These are phyloP conservation scores for Laetiporus sulphureus DNA, from an alignment of 1,284 basidiomycete genomes.

Conservation along the genomic window DNA sequence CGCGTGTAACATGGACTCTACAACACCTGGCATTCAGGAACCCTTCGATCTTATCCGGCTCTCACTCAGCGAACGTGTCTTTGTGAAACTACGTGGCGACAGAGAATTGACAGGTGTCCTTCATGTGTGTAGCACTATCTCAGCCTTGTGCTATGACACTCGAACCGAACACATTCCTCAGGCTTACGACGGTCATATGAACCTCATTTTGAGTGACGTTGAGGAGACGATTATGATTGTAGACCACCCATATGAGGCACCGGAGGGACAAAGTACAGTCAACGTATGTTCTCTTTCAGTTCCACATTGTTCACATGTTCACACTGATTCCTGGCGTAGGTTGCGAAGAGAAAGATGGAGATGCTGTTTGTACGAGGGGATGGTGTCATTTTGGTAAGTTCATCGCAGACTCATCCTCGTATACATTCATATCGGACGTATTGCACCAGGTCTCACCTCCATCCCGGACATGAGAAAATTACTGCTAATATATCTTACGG, in stretches of 20 bases:
- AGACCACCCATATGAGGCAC: constrained; percentile 55
- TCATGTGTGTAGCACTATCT: constrained; percentile 57
- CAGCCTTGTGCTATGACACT: constrained; percentile 2
- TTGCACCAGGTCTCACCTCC: constrained; percentile 65
- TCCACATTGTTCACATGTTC: constrained; percentile 1
- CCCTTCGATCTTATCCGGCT: constrained; percentile 98
- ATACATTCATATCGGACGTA: not conserved
- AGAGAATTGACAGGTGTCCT: constrained; percentile 89
- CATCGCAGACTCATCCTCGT: too few species aligned
- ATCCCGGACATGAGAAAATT: constrained; percentile 38
- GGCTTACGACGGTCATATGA: constrained; percentile 99
- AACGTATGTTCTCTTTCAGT: constrained; percentile 39
- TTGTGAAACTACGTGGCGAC: constrained; percentile 94
- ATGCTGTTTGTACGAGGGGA: constrained; percentile 99
- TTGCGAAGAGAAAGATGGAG: constrained; percentile 91
- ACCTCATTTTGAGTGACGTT: constrained; percentile 94
- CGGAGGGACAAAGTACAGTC: constrained; percentile 47
- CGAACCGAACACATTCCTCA: constrained; percentile 27
- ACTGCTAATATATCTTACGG: constrained; percentile 31
- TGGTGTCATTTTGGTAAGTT: constrained; percentile 82
- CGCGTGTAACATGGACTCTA: constrained; percentile 53
- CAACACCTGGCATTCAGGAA: constrained; percentile 80
- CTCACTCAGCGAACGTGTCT: constrained; percentile 93
- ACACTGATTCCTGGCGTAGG: constrained; percentile 37
- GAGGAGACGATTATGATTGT: constrained; percentile 96